phyloP scores from a whole-genome alignment of 805 yeast genomes.

The Wickerhamiella sergipiensis region DNA sequence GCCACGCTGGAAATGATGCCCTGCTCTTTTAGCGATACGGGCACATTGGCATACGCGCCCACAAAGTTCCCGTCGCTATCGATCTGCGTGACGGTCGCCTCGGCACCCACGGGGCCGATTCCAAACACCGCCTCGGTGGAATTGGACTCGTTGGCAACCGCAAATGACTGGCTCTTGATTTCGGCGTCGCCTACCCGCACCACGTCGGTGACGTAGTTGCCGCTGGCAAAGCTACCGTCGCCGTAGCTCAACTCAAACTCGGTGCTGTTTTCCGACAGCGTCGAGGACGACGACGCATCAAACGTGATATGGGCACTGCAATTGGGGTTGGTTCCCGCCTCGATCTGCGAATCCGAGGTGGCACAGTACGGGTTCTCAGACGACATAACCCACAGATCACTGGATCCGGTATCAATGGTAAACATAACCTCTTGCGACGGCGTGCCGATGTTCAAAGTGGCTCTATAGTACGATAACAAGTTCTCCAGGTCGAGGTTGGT shows the following conservation, averaged over 20 bases:
- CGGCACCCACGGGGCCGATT: constrained; percentile 24
- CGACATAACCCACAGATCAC: constrained; percentile 55
- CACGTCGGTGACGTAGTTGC: constrained; percentile 48
- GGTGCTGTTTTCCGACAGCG: constrained; percentile 11
- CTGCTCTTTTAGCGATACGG: constrained; percentile 24
- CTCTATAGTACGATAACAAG: constrained; percentile 18
- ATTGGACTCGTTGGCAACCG: constrained; percentile 55
- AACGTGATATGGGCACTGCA: constrained; percentile 18
- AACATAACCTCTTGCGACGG: constrained; percentile 39
- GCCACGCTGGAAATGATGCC: constrained; percentile 31
- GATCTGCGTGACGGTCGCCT: constrained; percentile 23
- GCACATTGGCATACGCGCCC: constrained; percentile 22
- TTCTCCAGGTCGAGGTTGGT: constrained; percentile 13
- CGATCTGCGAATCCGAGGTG: constrained; percentile 1
- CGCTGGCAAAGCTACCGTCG: constrained; percentile 39
- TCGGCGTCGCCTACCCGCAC: constrained; percentile 39
- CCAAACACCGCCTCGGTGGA: constrained; percentile 44
- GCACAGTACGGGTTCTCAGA: constrained; percentile 33
- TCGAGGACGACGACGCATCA: constrained; percentile 15
- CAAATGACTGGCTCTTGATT: constrained; percentile 46
- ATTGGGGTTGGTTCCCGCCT: constrained; percentile 6
- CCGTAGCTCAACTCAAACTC: constrained; percentile 23
- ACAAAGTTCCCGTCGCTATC: constrained; percentile 8
- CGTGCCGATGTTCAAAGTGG: constrained; percentile 37
- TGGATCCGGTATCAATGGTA: constrained; percentile 62